Percentiles rank a stretch among this genome's conserved stretches.
Conservation (phyloP, 75 land plant species). For the Sequoia sempervirens region DNA sequence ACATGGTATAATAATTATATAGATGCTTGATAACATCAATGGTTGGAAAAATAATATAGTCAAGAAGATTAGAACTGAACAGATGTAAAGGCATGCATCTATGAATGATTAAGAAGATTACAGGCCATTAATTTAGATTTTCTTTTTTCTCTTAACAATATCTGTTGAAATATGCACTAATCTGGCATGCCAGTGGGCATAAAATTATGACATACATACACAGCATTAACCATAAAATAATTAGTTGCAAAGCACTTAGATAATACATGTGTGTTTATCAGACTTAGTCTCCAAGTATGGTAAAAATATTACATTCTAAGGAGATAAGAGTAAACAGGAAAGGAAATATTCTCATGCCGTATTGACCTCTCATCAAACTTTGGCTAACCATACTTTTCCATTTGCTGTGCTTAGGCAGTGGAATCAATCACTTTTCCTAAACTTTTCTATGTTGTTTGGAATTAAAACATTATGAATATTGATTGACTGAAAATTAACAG, state of each 20-base stretch:
- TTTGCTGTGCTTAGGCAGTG: background rate
- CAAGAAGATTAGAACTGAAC: background rate
- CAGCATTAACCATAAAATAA: background rate
- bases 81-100: background rate
- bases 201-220: background rate
- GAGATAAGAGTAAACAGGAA: background rate
- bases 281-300: background rate
- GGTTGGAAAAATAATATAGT: background rate
- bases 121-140: background rate
- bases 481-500: background rate
- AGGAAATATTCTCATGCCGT: background rate
- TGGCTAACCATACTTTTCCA: background rate
- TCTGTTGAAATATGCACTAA: slow-evolving; percentile 2
- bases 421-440: background rate
- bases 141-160: background rate
- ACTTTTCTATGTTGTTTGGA: background rate
- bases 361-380: background rate
- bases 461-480: background rate
- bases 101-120: background rate
- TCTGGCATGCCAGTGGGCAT: background rate
- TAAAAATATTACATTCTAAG: background rate
- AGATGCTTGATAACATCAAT: background rate
- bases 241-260: background rate
- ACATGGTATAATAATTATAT: background rate
- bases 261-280: background rate